phyloP scores from a whole-genome alignment of 2,329 filamentous ascomycete species.

The Botrytis squamosa region DNA sequence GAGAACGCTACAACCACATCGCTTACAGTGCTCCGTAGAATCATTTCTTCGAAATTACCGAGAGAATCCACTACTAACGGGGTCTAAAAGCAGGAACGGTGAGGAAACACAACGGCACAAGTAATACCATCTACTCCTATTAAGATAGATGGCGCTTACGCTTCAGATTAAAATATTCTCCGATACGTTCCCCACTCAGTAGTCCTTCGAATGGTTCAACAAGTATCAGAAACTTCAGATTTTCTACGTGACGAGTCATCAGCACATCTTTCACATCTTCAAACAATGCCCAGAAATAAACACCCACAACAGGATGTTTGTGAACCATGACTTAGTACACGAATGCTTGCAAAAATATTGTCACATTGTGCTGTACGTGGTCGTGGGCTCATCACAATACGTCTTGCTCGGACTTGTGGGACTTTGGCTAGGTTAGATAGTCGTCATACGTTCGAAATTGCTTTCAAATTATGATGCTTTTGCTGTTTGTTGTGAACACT shows the following conservation, averaged over 20 bases:
- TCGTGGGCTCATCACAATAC: constrained; percentile 10
- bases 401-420: constrained; percentile 16
- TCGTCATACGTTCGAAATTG: constrained; percentile 11
- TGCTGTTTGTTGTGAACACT: constrained; percentile 3
- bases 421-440: constrained; percentile 16
- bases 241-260: constrained; percentile 17
- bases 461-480: constrained; percentile 11
- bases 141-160: constrained; percentile 17
- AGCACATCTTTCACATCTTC: constrained; percentile 16
- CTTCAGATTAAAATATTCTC: constrained; percentile 23
- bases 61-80: constrained; percentile 4
- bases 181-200: constrained; percentile 15
- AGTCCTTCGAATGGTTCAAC: constrained; percentile 1
- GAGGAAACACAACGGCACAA: constrained; percentile 2
- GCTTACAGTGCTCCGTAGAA: constrained; percentile 1
- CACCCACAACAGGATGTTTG: constrained; percentile 13
- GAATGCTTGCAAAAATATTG: constrained; percentile 11
- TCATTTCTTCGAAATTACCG: constrained; percentile 9
- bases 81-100: constrained; percentile 10
- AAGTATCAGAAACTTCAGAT: neutral
- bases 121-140: neutral
- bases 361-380: constrained; percentile 13
- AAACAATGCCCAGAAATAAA: constrained; percentile 21
- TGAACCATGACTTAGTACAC: constrained; percentile 15
- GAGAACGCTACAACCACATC: constrained; percentile 13